These are phyloP conservation scores for Chrysosporium keratinophilum DNA, from an alignment of 2,329 filamentous ascomycete species.

Conservation along the genomic window DNA sequence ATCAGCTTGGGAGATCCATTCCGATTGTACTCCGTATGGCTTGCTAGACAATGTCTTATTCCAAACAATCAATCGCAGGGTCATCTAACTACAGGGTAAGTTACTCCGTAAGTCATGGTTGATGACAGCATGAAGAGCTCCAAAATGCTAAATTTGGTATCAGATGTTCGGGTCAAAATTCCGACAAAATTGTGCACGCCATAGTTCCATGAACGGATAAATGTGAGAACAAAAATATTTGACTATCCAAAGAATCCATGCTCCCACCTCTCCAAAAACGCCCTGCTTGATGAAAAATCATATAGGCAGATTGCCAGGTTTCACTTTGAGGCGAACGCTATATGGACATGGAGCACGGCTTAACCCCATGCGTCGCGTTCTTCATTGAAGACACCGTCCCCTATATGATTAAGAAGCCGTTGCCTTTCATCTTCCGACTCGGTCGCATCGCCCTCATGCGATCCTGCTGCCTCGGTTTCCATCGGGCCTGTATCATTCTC, in stretches of 20 bases:
- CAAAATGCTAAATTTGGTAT: constrained; percentile 6
- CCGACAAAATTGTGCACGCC: not conserved
- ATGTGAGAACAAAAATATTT: not conserved
- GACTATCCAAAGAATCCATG: not conserved
- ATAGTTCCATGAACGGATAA: not conserved
- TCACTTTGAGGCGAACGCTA: not conserved
- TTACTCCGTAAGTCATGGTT: not conserved
- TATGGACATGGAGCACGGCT: not conserved
- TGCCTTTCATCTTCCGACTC: constrained; percentile 17
- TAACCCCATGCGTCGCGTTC: constrained; percentile 23
- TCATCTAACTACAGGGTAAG: no score
- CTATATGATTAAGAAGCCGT: constrained; percentile 18
- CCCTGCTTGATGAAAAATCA: not conserved
- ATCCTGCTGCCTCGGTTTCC: not conserved
- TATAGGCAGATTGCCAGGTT: not conserved
- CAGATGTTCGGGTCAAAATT: not conserved
- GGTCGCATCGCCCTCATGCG: constrained; percentile 3
- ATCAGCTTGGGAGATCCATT: not conserved
- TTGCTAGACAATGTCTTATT: not conserved
- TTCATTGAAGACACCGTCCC: constrained; percentile 28
- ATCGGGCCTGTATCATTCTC: not conserved
- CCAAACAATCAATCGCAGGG: not conserved
- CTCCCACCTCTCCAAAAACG: not conserved
- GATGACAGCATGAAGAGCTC: not conserved
- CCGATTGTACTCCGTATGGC: not conserved